A percentile compares a stretch with the other conserved stretches of the same genome.
Evolutionary conservation across 2,329 filamentous ascomycete genomes (phyloP).

Genomic region (Aspergillus puulaauensis): DNA sequence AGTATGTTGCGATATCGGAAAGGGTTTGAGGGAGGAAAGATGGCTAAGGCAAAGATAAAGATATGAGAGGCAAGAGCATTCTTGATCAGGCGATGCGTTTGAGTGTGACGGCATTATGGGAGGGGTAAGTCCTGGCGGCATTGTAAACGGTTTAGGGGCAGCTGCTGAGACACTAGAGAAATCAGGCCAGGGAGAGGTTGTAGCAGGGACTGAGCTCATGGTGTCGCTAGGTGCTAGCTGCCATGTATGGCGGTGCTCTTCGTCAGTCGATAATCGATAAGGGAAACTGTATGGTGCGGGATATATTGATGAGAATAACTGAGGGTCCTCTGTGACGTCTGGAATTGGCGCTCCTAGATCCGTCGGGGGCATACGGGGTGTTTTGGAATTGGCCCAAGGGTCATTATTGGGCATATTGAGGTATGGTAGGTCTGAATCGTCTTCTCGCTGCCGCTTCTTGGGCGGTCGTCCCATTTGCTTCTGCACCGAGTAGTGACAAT

Average conservation of each 20-base stretch:
- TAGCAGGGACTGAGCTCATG: slow-evolving; percentile 27
- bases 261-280: slow-evolving; percentile 20
- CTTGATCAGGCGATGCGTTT: slow-evolving; percentile 20
- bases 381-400: slow-evolving; percentile 25
- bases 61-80: slow-evolving; percentile 43
- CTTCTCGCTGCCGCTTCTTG: slow-evolving; percentile 39
- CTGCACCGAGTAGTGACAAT: slow-evolving; percentile 48
- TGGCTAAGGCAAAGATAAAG: slow-evolving; percentile 46
- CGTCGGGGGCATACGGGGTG: slow-evolving; percentile 17
- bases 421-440: slow-evolving; percentile 25
- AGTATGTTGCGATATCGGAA: slow-evolving; percentile 44
- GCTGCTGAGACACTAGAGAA: slow-evolving; percentile 39
- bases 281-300: slow-evolving; percentile 18
- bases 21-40: slow-evolving; percentile 41
- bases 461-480: slow-evolving; percentile 50
- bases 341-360: slow-evolving; percentile 16
- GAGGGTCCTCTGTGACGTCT: slow-evolving; percentile 22
- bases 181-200: slow-evolving; percentile 41
- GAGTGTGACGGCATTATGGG: slow-evolving; percentile 24
- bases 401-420: slow-evolving; percentile 16
- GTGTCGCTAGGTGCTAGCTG: slow-evolving; percentile 22
- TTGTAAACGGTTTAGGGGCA: slow-evolving; percentile 26
- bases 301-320: slow-evolving; percentile 31
- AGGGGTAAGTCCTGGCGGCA: slow-evolving; percentile 19
- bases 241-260: slow-evolving; percentile 27